Evolutionary conservation across 148 eudicot genomes (phyloP), one percentile per base, ranked within the genome.

Genomic region (Vaccinium vitisidaea): DNA sequence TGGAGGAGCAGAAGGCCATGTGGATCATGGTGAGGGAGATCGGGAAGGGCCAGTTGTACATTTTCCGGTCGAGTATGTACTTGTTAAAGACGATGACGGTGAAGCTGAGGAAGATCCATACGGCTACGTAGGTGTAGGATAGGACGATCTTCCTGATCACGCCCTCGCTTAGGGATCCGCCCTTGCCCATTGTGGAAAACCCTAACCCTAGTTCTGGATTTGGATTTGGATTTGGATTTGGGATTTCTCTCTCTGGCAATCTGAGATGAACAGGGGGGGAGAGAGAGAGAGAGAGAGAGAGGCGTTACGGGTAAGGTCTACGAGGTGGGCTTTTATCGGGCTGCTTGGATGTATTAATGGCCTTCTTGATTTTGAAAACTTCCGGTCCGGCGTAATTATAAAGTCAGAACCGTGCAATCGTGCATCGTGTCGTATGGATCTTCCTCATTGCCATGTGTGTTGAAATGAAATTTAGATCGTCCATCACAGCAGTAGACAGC

Each of bases 1-100:
- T 59, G 76, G 86, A 77, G 59, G 85, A 83, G 55, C 85, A 83
- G 25, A 83, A 83, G 43, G 55, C 54, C 85, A 83, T 83, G 85
- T 83, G 85, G 81, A 83, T 83, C 74, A 83, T 76, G 54, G 85
- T 83, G 36, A 83, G 85, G 21, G 85, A 83, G 73, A 83, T 83
- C 8, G 85, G 85, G 74, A 0, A 83, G 0, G 85, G 85, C 85
- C 85, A 83, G 36, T 83, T 76, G 73, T 56, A 83, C 67, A 83
- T 54, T 46, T 83, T 76, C 25, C 81, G 81, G 27, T 83, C 85
- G 23, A 83, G 85, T 8, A 83, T 83, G 85, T 83, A 83, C 70
- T 83, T 83, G 80, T 83, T 83, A 80, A 39, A 83, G 21, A 83
- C 81, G 80, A 83, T 83, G 19, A 83, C 85, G 12, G 85, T 75